These are phyloP conservation scores for Xylaria sp. DNA, from an alignment of 2,329 filamentous ascomycete genomes.

Conservation along the genomic window DNA sequence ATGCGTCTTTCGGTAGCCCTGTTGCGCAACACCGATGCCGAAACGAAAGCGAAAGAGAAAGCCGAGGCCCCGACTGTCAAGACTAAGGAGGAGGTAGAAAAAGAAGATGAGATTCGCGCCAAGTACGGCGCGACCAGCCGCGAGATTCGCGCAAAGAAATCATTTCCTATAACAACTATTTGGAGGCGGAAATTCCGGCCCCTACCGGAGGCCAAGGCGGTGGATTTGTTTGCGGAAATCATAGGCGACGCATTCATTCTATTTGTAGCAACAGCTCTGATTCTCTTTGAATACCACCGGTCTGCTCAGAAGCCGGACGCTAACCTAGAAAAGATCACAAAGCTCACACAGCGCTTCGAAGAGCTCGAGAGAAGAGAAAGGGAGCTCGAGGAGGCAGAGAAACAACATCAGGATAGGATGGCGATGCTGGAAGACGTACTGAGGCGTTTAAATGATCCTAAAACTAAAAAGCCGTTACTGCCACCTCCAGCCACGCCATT, in stretches of 20 bases:
- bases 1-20: conserved; percentile 72
- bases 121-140: conserved; percentile 55
- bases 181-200: conserved; percentile 72
- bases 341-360: conserved; percentile 60
- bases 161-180: conserved; percentile 59
- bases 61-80: conserved; percentile 73
- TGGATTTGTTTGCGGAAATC: conserved; percentile 74
- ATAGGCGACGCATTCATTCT: conserved; percentile 73
- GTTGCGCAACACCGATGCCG: conserved; percentile 67
- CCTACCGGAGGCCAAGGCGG: conserved; percentile 72
- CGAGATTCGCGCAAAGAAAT: conserved; percentile 44
- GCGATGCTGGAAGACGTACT: conserved; percentile 65
- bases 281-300: conserved; percentile 72
- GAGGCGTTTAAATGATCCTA: conserved; percentile 63
- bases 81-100: conserved; percentile 69
- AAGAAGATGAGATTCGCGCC: conserved; percentile 62
- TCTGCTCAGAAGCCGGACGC: conserved; percentile 69
- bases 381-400: conserved; percentile 62
- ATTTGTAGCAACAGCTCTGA: conserved; percentile 64
- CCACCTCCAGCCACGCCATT: conserved; percentile 48
- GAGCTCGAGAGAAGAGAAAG: conserved; percentile 62
- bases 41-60: conserved; percentile 69
- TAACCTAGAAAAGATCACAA: conserved; percentile 64
- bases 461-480: conserved; percentile 66
- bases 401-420: conserved; percentile 58